These are phyloP conservation scores for Coleophoma eucalyptorum DNA, from an alignment of 2,329 filamentous ascomycete species.

Conservation along the genomic window DNA sequence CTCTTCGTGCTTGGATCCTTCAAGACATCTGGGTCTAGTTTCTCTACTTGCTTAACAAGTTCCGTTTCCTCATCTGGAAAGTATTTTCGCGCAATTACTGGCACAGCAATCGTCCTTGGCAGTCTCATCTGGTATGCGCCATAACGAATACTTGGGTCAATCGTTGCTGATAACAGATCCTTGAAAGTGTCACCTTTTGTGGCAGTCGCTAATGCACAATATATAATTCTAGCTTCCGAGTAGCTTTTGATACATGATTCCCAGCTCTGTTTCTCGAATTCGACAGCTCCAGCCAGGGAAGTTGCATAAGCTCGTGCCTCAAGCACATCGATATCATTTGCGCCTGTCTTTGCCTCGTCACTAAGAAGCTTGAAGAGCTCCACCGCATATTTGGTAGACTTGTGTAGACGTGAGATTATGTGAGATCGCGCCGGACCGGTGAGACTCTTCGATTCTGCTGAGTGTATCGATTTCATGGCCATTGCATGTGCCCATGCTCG, in stretches of 20 bases:
- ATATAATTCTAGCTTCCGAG: constrained; percentile 75
- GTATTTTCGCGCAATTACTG: constrained; percentile 72
- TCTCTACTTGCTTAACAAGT: constrained; percentile 65
- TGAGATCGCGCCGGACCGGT: constrained; percentile 78
- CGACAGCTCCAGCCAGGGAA: constrained; percentile 70
- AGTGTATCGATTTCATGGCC: constrained; percentile 83
- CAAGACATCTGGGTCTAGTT: constrained; percentile 65
- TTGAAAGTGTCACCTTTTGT: constrained; percentile 76
- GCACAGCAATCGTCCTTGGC: constrained; percentile 78
- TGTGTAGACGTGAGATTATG: constrained; percentile 81
- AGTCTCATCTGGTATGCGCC: constrained; percentile 90
- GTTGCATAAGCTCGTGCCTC: constrained; percentile 83
- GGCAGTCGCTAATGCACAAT: constrained; percentile 66
- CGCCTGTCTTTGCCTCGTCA: constrained; percentile 58
- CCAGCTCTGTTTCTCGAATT: constrained; percentile 89
- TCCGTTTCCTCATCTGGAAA: constrained; percentile 65
- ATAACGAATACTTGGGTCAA: constrained; percentile 92
- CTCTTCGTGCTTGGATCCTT: constrained; percentile 49
- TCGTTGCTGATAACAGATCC: constrained; percentile 78
- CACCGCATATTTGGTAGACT: constrained; percentile 69
- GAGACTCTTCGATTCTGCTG: constrained; percentile 75
- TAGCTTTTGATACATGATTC: constrained; percentile 72
- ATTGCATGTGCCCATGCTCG: constrained; percentile 94
- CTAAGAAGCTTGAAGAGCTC: constrained; percentile 64
- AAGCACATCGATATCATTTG: constrained; percentile 67